phyloP scores from a whole-genome alignment of 805 yeast genomes.

The Ogataea parapolymorpha region DNA sequence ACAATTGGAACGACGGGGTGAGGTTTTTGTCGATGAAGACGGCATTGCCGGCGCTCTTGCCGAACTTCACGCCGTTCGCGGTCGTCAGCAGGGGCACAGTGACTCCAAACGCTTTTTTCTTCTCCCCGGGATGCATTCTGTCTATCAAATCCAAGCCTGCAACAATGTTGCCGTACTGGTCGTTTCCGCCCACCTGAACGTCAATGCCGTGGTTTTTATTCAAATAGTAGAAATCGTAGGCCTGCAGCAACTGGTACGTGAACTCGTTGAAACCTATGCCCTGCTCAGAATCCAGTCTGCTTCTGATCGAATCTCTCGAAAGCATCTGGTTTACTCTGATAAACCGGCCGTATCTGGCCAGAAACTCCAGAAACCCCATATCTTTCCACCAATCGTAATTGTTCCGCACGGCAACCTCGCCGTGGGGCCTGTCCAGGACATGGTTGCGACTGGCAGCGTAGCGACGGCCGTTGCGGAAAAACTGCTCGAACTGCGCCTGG shows the following conservation, averaged over 20 bases:
- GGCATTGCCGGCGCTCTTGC: slow-evolving; percentile 97
- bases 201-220: slow-evolving; percentile 55
- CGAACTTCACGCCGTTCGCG: slow-evolving; percentile 88
- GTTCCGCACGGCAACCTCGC: slow-evolving; percentile 39
- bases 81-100: slow-evolving; percentile 91
- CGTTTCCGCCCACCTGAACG: slow-evolving; percentile 92
- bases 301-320: slow-evolving; percentile 81
- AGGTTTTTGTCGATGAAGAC: slow-evolving; percentile 74
- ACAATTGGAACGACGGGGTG: slow-evolving; percentile 78
- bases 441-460: slow-evolving; percentile 55
- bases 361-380: slow-evolving; percentile 70
- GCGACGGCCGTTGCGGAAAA: slow-evolving; percentile 58
- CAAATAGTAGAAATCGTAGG: slow-evolving; percentile 87
- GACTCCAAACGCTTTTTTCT: slow-evolving; percentile 56
- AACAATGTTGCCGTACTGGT: slow-evolving; percentile 97
- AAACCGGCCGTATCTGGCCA: slow-evolving; percentile 70
- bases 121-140: slow-evolving; percentile 37
- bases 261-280: slow-evolving; percentile 95
- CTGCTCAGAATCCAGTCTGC: slow-evolving; percentile 59
- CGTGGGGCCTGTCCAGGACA: slow-evolving; percentile 13
- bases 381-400: slow-evolving; percentile 86
- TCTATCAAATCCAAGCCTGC: slow-evolving; percentile 90
- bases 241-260: slow-evolving; percentile 88
- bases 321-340: slow-evolving; percentile 86
- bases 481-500: slow-evolving; percentile 54